Evolutionary conservation across 139 green algal species (phyloP).

Genomic region (Parachlorella kessleri): DNA sequence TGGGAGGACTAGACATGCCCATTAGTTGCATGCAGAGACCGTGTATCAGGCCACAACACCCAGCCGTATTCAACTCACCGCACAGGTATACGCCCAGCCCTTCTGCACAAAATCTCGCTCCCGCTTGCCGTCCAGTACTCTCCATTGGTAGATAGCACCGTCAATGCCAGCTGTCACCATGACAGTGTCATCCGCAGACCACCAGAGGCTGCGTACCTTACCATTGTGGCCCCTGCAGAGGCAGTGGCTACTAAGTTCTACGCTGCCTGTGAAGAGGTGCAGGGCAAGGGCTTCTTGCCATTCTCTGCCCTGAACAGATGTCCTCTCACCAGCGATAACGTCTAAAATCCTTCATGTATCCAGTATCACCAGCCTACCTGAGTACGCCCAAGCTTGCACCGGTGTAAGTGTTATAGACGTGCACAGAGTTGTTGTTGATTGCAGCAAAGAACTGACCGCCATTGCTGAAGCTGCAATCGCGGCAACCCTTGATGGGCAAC

Average conservation of each 20-base stretch:
- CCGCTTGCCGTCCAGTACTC: constrained; percentile 71
- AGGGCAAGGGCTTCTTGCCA: too few species aligned
- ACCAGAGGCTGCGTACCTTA: constrained; percentile 74
- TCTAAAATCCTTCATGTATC: too few species aligned
- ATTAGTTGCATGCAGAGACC: too few species aligned
- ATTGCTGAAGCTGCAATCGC: constrained; percentile 75
- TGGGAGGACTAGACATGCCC: too few species aligned
- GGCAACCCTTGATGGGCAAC: constrained; percentile 81
- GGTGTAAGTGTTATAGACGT: constrained; percentile 91
- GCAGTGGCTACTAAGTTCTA: too few species aligned
- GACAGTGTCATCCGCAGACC: constrained; percentile 69
- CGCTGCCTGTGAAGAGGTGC: too few species aligned
- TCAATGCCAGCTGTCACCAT: constrained; percentile 84
- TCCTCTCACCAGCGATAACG: too few species aligned
- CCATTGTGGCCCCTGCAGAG: background rate
- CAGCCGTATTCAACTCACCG: too few species aligned
- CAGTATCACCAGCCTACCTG: too few species aligned
- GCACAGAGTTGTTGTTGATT: constrained; percentile 83
- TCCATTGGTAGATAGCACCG: constrained; percentile 92
- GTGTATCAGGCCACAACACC: too few species aligned
- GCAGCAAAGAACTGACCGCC: constrained; percentile 91
- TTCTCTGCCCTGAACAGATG: too few species aligned
- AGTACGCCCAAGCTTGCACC: constrained; percentile 75
- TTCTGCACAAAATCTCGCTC: constrained; percentile 76
- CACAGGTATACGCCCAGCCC: constrained; percentile 45